phyloP scores from a whole-genome alignment of 176 grass and related monocot species.

The Panicum miliaceum region DNA sequence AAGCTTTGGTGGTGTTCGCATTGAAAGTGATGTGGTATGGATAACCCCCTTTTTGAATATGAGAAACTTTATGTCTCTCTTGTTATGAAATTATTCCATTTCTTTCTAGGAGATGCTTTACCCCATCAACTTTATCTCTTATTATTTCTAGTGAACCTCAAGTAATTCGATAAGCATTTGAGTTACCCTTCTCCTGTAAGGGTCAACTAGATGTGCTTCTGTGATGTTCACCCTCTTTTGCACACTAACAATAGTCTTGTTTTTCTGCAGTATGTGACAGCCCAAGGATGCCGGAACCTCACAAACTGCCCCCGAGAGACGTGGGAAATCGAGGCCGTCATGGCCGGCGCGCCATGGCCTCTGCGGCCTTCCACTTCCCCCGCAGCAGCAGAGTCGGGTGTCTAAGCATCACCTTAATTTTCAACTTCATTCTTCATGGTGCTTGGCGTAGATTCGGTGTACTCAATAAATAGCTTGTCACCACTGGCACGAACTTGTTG shows the following conservation, averaged over 20 bases:
- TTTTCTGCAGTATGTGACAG: conserved; percentile 65
- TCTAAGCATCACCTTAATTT: background rate
- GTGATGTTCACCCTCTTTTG: background rate
- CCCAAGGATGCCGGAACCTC: conserved; percentile 83
- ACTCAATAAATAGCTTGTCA: background rate
- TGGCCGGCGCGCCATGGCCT: conserved; percentile 82
- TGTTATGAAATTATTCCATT: background rate
- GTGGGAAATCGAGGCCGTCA: conserved; percentile 90
- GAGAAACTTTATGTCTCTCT: background rate
- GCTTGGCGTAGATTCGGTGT: background rate
- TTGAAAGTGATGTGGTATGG: conserved; percentile 96
- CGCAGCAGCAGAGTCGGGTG: background rate
- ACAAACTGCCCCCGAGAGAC: conserved; percentile 81
- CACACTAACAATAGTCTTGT: background rate
- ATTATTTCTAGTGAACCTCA: background rate
- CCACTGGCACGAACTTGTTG: background rate
- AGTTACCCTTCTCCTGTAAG: background rate
- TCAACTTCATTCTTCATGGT: background rate
- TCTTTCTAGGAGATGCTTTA: background rate
- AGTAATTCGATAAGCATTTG: background rate
- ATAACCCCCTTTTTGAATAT: conserved; percentile 20
- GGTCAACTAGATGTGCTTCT: background rate
- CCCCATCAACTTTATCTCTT: background rate
- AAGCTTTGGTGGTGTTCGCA: conserved; percentile 90
- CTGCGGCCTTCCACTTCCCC: conserved; percentile 17